These are phyloP conservation scores for Eucalyptus cloeziana DNA, from an alignment of 345 rosid species.

Conservation along the genomic window DNA sequence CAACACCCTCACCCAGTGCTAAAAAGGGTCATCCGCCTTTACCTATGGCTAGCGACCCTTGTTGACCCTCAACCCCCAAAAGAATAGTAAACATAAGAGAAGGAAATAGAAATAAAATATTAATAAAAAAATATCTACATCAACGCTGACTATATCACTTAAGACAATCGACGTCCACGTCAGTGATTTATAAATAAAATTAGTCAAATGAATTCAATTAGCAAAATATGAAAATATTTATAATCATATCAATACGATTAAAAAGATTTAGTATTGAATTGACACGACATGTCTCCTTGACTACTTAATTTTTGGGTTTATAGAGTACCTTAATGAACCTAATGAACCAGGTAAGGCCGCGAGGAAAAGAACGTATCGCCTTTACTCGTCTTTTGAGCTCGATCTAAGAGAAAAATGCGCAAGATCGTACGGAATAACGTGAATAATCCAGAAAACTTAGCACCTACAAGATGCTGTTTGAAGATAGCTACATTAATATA, in stretches of 20 bases:
- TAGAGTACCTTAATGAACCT: background rate
- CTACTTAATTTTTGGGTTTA: background rate
- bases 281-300: background rate
- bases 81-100: too few relatives aligned
- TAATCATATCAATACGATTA: too few relatives aligned
- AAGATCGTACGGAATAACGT: background rate
- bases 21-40: rapidly evolving
- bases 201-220: too few relatives aligned
- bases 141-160: rapidly evolving
- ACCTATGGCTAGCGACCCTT: rapidly evolving
- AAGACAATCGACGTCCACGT: rapidly evolving
- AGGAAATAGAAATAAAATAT: too few relatives aligned
- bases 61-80: too few relatives aligned
- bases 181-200: rapidly evolving
- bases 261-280: background rate
- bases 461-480: background rate
- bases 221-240: too few relatives aligned
- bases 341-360: background rate
- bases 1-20: rapidly evolving
- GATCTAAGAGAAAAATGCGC: background rate
- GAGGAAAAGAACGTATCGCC: background rate
- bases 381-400: background rate
- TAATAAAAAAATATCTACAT: rapidly evolving
- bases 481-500: background rate
- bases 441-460: background rate